phyloP scores from a whole-genome alignment of 805 yeast species.

The Candida tibetensis region DNA sequence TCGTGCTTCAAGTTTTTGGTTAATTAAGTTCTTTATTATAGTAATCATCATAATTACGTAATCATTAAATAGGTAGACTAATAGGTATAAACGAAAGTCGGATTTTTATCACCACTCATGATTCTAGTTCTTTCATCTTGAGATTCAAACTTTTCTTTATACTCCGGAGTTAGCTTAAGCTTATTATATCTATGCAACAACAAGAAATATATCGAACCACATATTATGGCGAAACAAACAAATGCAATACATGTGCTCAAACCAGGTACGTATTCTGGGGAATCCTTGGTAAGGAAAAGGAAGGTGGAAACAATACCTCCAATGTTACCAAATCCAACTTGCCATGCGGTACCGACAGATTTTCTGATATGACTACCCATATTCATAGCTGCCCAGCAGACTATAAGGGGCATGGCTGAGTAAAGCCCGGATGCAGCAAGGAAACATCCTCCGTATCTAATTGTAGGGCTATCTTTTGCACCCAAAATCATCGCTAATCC shows the following conservation, averaged over 20 bases:
- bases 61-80: too few relatives aligned
- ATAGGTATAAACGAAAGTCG: conserved; percentile 34
- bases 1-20: too few relatives aligned
- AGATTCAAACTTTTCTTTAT: conserved; percentile 24
- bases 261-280: conserved; percentile 61
- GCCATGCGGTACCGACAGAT: conserved; percentile 56
- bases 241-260: conserved; percentile 50
- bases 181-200: conserved; percentile 18
- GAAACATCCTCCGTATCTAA: conserved; percentile 64
- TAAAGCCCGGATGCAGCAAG: conserved; percentile 57
- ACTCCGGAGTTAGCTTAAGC: conserved; percentile 24
- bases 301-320: conserved; percentile 69
- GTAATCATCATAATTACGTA: too few relatives aligned
- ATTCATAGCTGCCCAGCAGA: conserved; percentile 66
- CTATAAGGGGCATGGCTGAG: conserved; percentile 63
- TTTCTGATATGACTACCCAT: conserved; percentile 62
- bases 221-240: conserved; percentile 39
- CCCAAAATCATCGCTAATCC: conserved; percentile 60
- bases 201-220: conserved; percentile 32
- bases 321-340: conserved; percentile 70
- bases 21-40: too few relatives aligned
- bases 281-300: conserved; percentile 50
- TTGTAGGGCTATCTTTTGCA: conserved; percentile 31
- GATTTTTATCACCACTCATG: conserved; percentile 37
- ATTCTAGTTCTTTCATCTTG: conserved; percentile 29